Base-by-base conservation (phyloP, 1,139 yeast genomes). In the Yamadazyma triangularis region DNA sequence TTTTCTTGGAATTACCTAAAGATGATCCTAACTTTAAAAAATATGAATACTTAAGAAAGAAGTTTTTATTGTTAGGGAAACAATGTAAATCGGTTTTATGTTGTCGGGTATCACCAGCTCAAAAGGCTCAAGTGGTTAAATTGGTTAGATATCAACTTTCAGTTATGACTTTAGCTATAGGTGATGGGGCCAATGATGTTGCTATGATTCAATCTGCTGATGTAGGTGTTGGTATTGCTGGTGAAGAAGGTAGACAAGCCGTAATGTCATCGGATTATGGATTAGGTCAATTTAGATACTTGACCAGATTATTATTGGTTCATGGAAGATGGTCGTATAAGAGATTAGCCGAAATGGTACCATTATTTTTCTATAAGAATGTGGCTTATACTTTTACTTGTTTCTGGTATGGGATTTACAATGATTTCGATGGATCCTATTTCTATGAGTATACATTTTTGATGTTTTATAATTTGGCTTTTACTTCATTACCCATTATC, bases 191-290 rank as follows among this genome's bases (percentile, higher is more conserved):
- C 14, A 77, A 77, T 48, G 83, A 77, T 52, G 83, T 77, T 29
- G 79, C 83, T 7, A 77, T 77, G 83, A 77, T 77, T 41, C 83
- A 77, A 51, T 73, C 80, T 8, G 79, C 83, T 4, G 71, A 77
- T 50, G 73, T 77, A 28, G 83, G 83, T 33, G 73, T 77, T 28
- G 83, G 83, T 44, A 77, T 77, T 44, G 83, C 81, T 4, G 83
- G 83, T 39, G 81, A 76, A 53, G 83, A 77, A 55, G 83, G 83
- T 41, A 56, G 82, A 44, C 82, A 76, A 49, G 82, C 82, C 1
- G 82, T 72, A 8, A 77, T 77, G 82, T 73, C 80, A 2, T 71
- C 81, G 1, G 83, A 77, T 52, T 77, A 76, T 50, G 82, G 78
- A n/a, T 57, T 77, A 42, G 82, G 80, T 4, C 82, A 77, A 48